Base-by-base conservation (phyloP, 257 asterid genomes). In the Parsonsia alboflavescens region DNA sequence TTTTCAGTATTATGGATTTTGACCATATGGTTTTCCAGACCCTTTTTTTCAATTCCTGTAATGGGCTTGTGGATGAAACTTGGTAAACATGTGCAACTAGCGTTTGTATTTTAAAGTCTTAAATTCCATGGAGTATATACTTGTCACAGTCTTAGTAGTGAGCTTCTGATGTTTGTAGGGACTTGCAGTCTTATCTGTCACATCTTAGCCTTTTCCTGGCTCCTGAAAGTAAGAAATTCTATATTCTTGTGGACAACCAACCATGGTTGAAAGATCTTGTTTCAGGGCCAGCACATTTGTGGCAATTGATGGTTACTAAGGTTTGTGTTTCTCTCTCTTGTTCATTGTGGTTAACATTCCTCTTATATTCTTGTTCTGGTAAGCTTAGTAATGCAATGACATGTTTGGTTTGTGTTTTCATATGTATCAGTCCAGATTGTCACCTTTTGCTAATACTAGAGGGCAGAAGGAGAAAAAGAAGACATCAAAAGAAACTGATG, bases 281-380 rank as follows among this genome's bases (percentile, higher is more conserved):
- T 56, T 88, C 96, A 49, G 83, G 90, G 68, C 86, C 97, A 44
- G 88, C 98, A 11, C 98, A 95, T 76, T 84, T 90, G 75, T 92
- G 98, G 99, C 98, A 92, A 81, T 79, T 95, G 81, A 89, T 95
- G 98, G 99, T 95, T 74, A 95, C 96, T 59, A 92, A 95, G 98
- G 99, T 95, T 82, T 80, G 78, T 84, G 17, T 42, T 53, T 68
- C 7, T 46, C 15, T 30, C 21, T 50, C 39, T 68, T 41, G 12
- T 50, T 13, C 9, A 45, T 44, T 45, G 28, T 28, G 52, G 9
- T 65, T 45, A 33, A 39, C 16, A 46, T 59, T 62, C 56, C 30
- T 30, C 13, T 17, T 1, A 33, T 12, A 26, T 58, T 13, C 57
- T 57, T 45, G 42, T 36, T 65, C 58, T 59, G 36, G 22, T 26